A percentile compares a stretch with the other conserved stretches of the same genome.
Evolutionary conservation across 345 rosid species (phyloP).

Genomic region (Theobroma cacao): DNA sequence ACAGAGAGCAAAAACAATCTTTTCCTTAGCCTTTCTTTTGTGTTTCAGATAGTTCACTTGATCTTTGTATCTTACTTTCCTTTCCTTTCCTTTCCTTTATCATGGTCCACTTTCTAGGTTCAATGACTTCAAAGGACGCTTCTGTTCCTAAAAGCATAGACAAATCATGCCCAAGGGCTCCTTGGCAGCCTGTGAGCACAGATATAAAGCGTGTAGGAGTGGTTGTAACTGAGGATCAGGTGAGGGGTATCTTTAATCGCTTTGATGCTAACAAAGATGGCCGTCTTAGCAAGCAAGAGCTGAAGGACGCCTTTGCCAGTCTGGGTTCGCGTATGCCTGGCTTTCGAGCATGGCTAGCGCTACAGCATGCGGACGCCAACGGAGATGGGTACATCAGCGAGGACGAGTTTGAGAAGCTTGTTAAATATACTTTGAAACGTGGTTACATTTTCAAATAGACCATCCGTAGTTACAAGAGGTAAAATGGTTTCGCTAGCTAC

Average conservation of each 20-base stretch:
- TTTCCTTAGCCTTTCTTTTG: neutral
- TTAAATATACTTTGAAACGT: conserved; percentile 1
- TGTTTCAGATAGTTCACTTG: neutral
- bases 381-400: conserved; percentile 19
- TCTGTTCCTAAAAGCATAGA: neutral
- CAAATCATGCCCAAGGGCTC: neutral
- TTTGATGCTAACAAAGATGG: conserved; percentile 21
- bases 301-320: conserved; percentile 12
- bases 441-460: neutral
- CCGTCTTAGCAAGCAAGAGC: conserved; percentile 24
- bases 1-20: neutral
- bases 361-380: conserved; percentile 15
- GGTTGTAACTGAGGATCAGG: conserved; percentile 4
- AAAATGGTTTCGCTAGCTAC: neutral
- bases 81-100: too few species aligned
- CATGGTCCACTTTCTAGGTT: neutral
- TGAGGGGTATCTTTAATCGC: conserved; percentile 11
- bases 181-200: neutral
- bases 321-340: conserved; percentile 17
- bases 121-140: neutral
- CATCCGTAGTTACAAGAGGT: neutral
- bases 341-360: conserved; percentile 7
- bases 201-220: neutral
- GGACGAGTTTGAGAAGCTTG: conserved; percentile 6
- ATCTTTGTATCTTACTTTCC: neutral